phyloP scores from a whole-genome alignment of 2,329 filamentous ascomycete genomes.

The Stagonosporopsis tanaceti region DNA sequence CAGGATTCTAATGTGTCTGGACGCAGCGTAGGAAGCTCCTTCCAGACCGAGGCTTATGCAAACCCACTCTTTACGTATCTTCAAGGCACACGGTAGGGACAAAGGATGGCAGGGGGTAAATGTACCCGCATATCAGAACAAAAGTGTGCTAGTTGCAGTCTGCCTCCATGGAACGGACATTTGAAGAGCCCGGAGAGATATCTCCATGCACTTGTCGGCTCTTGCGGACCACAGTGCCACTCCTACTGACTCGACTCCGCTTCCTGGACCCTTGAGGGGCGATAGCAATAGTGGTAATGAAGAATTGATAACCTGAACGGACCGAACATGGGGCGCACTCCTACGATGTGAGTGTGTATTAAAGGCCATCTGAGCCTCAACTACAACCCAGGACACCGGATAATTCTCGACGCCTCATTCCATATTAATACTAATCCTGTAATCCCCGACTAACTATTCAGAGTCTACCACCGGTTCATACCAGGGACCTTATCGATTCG shows the following conservation, averaged over 20 bases:
- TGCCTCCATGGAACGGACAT: conserved; percentile 9
- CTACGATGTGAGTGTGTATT: conserved; percentile 24
- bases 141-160: background rate
- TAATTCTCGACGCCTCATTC: conserved; percentile 12
- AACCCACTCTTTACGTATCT: conserved; percentile 17
- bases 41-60: conserved; percentile 21
- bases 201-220: conserved; percentile 10
- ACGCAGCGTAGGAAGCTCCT: background rate
- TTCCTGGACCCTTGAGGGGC: conserved; percentile 8
- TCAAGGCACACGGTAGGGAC: conserved; percentile 7
- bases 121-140: background rate
- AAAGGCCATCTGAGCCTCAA: conserved; percentile 20
- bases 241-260: conserved; percentile 21
- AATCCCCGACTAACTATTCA: conserved; percentile 2
- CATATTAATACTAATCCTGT: conserved; percentile 21
- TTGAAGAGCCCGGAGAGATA: conserved; percentile 10
- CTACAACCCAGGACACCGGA: conserved; percentile 18
- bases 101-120: background rate
- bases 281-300: conserved; percentile 5
- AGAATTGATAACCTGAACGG: conserved; percentile 5
- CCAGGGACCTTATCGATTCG: background rate
- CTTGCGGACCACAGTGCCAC: conserved; percentile 4
- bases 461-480: background rate
- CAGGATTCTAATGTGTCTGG: conserved; percentile 2
- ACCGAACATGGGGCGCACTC: conserved; percentile 10